Conservation (phyloP, 768 basidiomycete genomes). For the Podaxis carcinomalis region DNA sequence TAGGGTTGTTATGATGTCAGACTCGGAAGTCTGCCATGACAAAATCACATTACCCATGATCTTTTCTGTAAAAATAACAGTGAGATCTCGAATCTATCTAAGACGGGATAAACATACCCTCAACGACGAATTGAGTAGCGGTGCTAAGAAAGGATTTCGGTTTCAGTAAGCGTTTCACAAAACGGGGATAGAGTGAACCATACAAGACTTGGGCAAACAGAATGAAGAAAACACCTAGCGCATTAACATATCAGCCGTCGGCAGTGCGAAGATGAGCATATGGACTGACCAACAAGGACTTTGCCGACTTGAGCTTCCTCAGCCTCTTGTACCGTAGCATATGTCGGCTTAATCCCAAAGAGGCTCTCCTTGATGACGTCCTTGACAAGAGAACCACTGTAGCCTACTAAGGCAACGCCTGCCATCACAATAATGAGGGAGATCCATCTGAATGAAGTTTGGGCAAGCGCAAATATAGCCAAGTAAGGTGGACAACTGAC, state of each 20-base stretch:
- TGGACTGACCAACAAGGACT: constrained; percentile 64
- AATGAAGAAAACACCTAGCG: constrained; percentile 80
- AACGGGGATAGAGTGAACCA: constrained; percentile 25
- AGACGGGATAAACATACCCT: constrained; percentile 37
- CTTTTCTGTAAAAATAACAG: constrained; percentile 52
- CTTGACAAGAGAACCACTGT: constrained; percentile 85
- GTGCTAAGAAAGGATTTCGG: constrained; percentile 45
- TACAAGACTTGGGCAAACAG: constrained; percentile 94
- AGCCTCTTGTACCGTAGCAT: constrained; percentile 37
- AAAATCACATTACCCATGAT: constrained; percentile 58
- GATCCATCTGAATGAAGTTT: constrained; percentile 60
- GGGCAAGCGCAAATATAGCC: not conserved
- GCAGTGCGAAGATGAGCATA: constrained; percentile 15
- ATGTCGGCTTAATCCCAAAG: constrained; percentile 24
- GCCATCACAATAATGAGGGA: constrained; percentile 86
- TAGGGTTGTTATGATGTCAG: constrained; percentile 17
- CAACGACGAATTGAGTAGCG: constrained; percentile 89
- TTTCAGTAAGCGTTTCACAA: constrained; percentile 13
- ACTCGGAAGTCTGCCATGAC: not conserved
- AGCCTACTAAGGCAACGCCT: constrained; percentile 82
- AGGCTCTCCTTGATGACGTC: constrained; percentile 53
- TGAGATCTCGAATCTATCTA: constrained; percentile 4
- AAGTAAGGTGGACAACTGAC: constrained; percentile 32
- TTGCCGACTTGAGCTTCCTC: constrained; percentile 63
- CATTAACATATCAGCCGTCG: constrained; percentile 14